These are phyloP conservation scores for Limtongia smithiae DNA, from an alignment of 805 yeast genomes.

Conservation along the genomic window DNA sequence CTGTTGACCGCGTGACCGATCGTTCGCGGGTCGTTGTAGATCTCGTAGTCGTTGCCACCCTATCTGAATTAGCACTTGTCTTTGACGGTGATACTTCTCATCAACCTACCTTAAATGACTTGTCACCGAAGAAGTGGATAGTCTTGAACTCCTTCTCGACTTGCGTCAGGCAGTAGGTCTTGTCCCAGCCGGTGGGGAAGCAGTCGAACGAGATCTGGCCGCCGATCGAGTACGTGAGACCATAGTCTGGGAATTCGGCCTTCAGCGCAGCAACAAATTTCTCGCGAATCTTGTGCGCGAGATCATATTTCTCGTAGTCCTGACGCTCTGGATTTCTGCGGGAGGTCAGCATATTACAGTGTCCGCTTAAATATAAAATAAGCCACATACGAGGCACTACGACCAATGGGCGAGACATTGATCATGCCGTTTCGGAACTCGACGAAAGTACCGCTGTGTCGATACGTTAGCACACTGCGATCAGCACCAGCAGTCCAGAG, in stretches of 20 bases:
- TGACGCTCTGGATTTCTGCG: constrained; percentile 72
- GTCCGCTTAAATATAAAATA: not conserved
- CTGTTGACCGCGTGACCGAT: constrained; percentile 88
- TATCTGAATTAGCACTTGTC: constrained; percentile 32
- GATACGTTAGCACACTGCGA: not conserved
- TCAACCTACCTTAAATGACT: constrained; percentile 55
- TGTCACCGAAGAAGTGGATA: constrained; percentile 98
- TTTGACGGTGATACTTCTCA: too few relatives aligned
- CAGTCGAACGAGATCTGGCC: constrained; percentile 99
- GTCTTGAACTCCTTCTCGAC: constrained; percentile 79
- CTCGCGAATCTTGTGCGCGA: constrained; percentile 74
- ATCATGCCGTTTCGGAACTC: constrained; percentile 99
- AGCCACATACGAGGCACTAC: constrained; percentile 69
- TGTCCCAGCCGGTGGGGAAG: constrained; percentile 99
- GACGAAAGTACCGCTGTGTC: constrained; percentile 75
- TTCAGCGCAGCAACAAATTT: constrained; percentile 80
- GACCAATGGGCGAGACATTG: constrained; percentile 96
- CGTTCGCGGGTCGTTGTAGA: constrained; percentile 86
- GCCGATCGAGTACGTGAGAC: constrained; percentile 94
- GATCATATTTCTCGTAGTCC: constrained; percentile 84
- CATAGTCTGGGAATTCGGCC: constrained; percentile 75
- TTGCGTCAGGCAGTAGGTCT: constrained; percentile 95
- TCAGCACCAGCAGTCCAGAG: not conserved
- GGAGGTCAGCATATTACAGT: not conserved
- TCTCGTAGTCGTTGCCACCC: constrained; percentile 99